These are phyloP conservation scores for Ceratobasidium sp. DNA, from an alignment of 1,284 basidiomycete species.

Conservation along the genomic window DNA sequence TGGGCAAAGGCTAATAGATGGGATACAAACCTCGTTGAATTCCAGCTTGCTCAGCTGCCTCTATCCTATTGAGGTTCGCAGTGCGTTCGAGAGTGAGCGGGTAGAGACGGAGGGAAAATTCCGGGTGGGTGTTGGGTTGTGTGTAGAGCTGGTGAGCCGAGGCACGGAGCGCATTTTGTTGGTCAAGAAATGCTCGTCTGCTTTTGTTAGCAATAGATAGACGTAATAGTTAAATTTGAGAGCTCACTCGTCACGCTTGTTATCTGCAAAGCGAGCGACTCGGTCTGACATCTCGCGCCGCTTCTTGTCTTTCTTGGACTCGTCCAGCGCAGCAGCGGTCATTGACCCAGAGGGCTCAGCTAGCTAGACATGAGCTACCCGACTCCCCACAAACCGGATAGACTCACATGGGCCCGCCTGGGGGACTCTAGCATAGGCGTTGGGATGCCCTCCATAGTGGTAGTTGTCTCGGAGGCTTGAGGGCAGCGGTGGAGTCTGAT, in stretches of 20 bases:
- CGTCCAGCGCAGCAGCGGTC: constrained; percentile 51
- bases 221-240: constrained; percentile 48
- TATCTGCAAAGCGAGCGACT: constrained; percentile 65
- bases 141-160: constrained; percentile 40
- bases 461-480: constrained; percentile 17
- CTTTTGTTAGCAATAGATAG: constrained; percentile 21
- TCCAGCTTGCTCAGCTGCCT: constrained; percentile 68
- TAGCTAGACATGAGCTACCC: constrained; percentile 11
- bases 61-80: constrained; percentile 70
- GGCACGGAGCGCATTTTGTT: constrained; percentile 30
- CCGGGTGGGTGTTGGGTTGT: constrained; percentile 65
- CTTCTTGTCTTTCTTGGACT: constrained; percentile 67
- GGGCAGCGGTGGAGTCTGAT: constrained; percentile 7
- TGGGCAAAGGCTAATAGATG: background rate
- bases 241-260: constrained; percentile 77
- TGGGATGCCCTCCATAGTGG: constrained; percentile 2
- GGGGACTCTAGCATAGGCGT: background rate
- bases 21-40: constrained; percentile 22
- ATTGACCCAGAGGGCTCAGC: constrained; percentile 32
- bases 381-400: background rate
- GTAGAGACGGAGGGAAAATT: constrained; percentile 75
- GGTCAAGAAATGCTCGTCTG: constrained; percentile 34
- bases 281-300: constrained; percentile 73
- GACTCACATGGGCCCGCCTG: constrained; percentile 38
- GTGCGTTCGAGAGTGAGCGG: constrained; percentile 78